Conservation (phyloP, 768 basidiomycete species). For the Candolleomyces aberdarensis region DNA sequence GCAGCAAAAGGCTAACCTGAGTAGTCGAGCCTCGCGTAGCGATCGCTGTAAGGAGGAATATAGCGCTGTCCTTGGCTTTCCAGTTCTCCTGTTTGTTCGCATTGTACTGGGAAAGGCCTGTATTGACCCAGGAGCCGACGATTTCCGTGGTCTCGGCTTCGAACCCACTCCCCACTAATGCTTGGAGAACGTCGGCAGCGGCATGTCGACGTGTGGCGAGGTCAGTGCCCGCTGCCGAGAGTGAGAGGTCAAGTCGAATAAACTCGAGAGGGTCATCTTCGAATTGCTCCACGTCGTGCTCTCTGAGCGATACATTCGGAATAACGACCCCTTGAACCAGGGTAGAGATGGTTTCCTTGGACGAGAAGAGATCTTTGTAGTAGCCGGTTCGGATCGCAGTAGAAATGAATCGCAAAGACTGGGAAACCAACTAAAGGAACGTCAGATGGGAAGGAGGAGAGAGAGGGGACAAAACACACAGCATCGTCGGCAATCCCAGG, state of each 20-base stretch:
- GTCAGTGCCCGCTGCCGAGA: constrained; percentile 60
- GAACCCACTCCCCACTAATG: constrained; percentile 76
- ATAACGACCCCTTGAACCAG: constrained; percentile 89
- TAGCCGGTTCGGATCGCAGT: constrained; percentile 87
- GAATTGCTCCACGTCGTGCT: constrained; percentile 92
- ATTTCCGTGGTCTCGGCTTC: constrained; percentile 87
- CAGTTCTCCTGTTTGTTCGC: constrained; percentile 62
- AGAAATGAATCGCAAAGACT: constrained; percentile 87
- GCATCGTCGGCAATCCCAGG: constrained; percentile 72
- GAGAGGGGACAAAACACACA: constrained; percentile 36
- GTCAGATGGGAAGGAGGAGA: not conserved
- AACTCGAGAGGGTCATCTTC: constrained; percentile 97
- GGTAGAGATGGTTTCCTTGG: constrained; percentile 73
- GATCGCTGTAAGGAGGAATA: constrained; percentile 91
- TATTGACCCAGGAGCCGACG: constrained; percentile 79
- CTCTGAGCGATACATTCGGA: constrained; percentile 87
- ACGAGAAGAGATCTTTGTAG: constrained; percentile 78
- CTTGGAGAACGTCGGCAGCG: constrained; percentile 93
- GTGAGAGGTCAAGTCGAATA: constrained; percentile 81
- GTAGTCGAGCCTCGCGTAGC: constrained; percentile 87
- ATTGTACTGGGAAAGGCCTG: constrained; percentile 67
- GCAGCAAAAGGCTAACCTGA: constrained; percentile 48
- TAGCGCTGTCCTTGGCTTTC: constrained; percentile 91
- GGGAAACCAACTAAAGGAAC: constrained; percentile 70
- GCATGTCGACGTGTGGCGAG: constrained; percentile 86